A percentile compares a stretch with the other conserved stretches of the same genome.
These are phyloP conservation scores for Petunia hybrid DNA, from an alignment of 305 asterid species.

Conservation along the genomic window DNA sequence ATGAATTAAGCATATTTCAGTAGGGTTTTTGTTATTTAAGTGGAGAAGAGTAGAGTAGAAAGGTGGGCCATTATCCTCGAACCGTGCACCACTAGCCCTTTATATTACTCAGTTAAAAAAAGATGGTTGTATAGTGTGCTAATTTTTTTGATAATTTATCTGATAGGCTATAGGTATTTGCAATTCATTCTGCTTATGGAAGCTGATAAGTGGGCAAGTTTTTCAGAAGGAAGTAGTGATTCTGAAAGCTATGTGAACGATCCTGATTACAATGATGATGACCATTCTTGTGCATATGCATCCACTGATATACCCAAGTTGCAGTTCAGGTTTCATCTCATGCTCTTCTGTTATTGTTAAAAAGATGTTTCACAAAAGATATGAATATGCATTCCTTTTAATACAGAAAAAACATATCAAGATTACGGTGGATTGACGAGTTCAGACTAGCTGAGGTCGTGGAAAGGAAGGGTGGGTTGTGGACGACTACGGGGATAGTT, in stretches of 20 bases:
- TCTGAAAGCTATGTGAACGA: slow-evolving; percentile 53
- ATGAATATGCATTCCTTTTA: neutral
- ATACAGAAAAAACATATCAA: slow-evolving; percentile 63
- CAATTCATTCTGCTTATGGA: slow-evolving; percentile 46
- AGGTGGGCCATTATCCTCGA: too few relatives aligned
- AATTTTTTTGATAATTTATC: too few relatives aligned
- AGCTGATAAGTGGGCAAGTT: slow-evolving; percentile 42
- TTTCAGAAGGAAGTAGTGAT: slow-evolving; percentile 50
- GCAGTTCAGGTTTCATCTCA: slow-evolving; percentile 56
- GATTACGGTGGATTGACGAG: slow-evolving; percentile 68
- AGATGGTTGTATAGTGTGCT: too few relatives aligned
- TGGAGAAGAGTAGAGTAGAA: too few relatives aligned
- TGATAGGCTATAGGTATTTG: neutral
- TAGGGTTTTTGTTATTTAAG: too few relatives aligned
- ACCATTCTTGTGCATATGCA: slow-evolving; percentile 6
- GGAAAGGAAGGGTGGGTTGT: slow-evolving; percentile 68
- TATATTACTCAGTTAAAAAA: too few relatives aligned
- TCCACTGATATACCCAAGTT: slow-evolving; percentile 36
- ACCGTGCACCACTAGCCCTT: too few relatives aligned
- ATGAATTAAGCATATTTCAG: too few relatives aligned
- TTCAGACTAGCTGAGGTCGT: slow-evolving; percentile 71
- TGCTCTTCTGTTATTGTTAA: neutral
- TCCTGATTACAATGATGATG: slow-evolving; percentile 53
- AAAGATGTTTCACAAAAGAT: neutral
- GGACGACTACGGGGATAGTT: slow-evolving; percentile 73